Base-by-base conservation (phyloP, 371 early-diverging fungal species). In the Actinomortierella wolfii region DNA sequence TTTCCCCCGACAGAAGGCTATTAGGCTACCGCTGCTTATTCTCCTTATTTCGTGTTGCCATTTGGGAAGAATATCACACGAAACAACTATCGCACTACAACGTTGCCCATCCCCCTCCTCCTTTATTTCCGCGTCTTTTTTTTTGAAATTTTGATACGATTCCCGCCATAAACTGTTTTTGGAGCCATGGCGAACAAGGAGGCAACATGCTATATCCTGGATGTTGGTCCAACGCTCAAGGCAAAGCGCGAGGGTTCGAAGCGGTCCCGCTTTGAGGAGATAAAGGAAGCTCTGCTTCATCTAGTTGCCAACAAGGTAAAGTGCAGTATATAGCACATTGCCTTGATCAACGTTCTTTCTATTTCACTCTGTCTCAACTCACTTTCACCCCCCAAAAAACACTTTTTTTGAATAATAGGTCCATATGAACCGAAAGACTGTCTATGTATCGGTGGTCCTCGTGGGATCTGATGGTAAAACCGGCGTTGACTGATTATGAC, bases 201-300 rank as follows among this genome's bases (percentile, higher is more conserved):
- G 59, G 89, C 86, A 26, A 88, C 91, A 2, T 65, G 79, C 21
- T 84, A 79, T 57, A 67, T 89, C 47, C 59, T 91, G 26, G 88
- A 91, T 64, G 81, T 85, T 2, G 61, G 76, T 6, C 78, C 80
- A 23, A 76, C 82, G 1, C 85, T 88, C 81, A 66, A 70, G 41
- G 47, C 59, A 17, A 70, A 70, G 25, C 67, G 79, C 15, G 78
- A 68, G 17, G 63, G 64, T 5, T 59, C 49, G 21, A 52, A 76
- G 8, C 61, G 68, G 8, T 68, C 77, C 14, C 76, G 67, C 15
- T 81, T 83, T 34, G 73, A 86, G 49, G 80, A 79, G 28, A 78
- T 84, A 4, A 68, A 76, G 18, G 47, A 69, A 1, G 73, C 80
- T n/a, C 53, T 90, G 43, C 56, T 67, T 18, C 64, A 68, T 56